Percentiles rank a stretch among this genome's conserved stretches.
phyloP scores from a whole-genome alignment of 164 flowering plant species.

The Warburgia ugandensis region DNA sequence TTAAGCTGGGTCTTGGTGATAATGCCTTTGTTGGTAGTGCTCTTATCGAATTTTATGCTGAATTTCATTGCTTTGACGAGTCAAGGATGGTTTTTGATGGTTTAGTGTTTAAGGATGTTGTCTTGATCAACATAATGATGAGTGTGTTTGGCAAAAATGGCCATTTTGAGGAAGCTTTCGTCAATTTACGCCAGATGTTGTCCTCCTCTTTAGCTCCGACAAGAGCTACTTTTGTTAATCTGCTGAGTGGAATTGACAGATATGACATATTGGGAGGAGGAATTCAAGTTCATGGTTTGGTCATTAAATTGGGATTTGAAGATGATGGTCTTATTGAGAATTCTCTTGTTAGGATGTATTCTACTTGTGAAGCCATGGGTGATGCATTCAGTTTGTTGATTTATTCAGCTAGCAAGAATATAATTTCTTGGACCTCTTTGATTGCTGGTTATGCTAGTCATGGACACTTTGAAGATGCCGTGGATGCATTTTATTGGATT shows the following conservation, averaged over 20 bases:
- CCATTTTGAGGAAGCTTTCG: slow-evolving; percentile 9
- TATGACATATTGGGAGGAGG: slow-evolving; percentile 1
- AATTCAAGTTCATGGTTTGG: slow-evolving; percentile 8
- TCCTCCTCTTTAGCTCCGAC: slow-evolving; percentile 8
- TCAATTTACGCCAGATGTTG: slow-evolving; percentile 7
- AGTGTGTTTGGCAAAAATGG: background rate
- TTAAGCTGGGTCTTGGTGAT: slow-evolving; percentile 8
- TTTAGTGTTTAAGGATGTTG: slow-evolving; percentile 12
- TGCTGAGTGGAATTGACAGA: slow-evolving; percentile 5
- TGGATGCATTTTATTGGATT: slow-evolving; percentile 6
- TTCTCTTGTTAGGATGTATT: slow-evolving; percentile 18
- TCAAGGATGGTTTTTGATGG: slow-evolving; percentile 12
- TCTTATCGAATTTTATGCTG: slow-evolving; percentile 14
- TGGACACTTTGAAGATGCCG: slow-evolving; percentile 13
- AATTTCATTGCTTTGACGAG: slow-evolving; percentile 4
- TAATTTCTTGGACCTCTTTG: slow-evolving; percentile 15
- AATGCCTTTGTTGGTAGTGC: slow-evolving; percentile 11
- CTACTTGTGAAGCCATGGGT: slow-evolving; percentile 3
- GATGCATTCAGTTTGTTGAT: slow-evolving; percentile 9
- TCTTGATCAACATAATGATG: slow-evolving; percentile 14
- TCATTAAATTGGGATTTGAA: slow-evolving; percentile 14
- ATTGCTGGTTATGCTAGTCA: slow-evolving; percentile 8
- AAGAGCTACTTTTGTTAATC: slow-evolving; percentile 13
- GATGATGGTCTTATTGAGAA: slow-evolving; percentile 12
- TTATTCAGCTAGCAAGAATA: slow-evolving; percentile 4